Evolutionary conservation across 331 rosid species (phyloP).

Genomic region (Arachis monticola): DNA sequence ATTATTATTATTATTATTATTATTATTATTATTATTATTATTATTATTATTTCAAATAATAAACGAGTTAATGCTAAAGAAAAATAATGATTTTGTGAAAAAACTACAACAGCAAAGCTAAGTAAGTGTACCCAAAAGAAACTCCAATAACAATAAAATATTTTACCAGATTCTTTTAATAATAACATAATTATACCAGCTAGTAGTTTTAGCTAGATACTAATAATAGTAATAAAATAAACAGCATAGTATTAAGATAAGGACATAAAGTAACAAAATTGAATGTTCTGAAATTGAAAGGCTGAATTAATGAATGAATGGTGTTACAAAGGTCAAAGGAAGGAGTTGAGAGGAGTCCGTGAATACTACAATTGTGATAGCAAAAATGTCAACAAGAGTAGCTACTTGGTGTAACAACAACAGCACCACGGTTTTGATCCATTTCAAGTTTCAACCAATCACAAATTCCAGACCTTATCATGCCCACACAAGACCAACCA

Average conservation of each 20-base stretch:
- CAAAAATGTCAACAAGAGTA: conserved; percentile 18
- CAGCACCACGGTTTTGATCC: neutral
- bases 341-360: neutral
- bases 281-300: neutral
- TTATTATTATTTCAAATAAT: too few species aligned
- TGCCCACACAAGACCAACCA: neutral
- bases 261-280: neutral
- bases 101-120: too few species aligned
- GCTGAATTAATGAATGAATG: neutral
- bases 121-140: too few species aligned
- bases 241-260: too few species aligned
- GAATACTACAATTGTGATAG: neutral
- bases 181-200: neutral
- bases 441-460: neutral
- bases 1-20: too few species aligned
- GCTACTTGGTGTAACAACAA: neutral
- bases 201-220: neutral
- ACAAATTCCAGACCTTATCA: neutral
- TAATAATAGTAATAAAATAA: too few species aligned
- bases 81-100: too few species aligned
- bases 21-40: too few species aligned
- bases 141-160: too few species aligned
- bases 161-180: too few species aligned
- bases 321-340: neutral
- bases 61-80: neutral